Percentiles rank a stretch among this genome's conserved stretches.
Evolutionary conservation across 2,329 filamentous ascomycete genomes (phyloP).

Genomic region (Dothistroma pini): DNA sequence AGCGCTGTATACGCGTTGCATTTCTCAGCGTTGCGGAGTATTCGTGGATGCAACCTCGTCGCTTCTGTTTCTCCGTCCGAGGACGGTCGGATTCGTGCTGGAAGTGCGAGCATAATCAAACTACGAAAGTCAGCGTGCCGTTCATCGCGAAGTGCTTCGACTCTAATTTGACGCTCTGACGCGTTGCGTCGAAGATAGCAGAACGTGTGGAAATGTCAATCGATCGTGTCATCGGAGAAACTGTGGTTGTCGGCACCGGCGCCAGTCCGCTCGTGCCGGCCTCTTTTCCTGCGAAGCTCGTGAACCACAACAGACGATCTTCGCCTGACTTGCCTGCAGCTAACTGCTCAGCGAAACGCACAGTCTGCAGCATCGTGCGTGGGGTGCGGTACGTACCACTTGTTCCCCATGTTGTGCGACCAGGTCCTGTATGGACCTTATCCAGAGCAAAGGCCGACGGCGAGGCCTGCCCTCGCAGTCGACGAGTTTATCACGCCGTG

Average conservation of each 20-base stretch:
- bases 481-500: neutral
- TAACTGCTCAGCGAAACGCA: neutral
- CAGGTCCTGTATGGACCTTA: neutral
- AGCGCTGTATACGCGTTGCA: neutral
- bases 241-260: neutral
- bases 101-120: neutral
- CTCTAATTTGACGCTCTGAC: neutral
- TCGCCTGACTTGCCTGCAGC: neutral
- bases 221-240: slow-evolving; percentile 3
- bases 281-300: neutral
- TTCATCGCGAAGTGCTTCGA: neutral
- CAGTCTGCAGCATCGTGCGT: neutral
- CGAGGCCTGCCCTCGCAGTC: neutral
- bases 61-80: slow-evolving; percentile 1
- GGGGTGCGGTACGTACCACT: slow-evolving; percentile 1
- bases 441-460: neutral
- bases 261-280: neutral
- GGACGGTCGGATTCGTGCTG: neutral
- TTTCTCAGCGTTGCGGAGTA: neutral
- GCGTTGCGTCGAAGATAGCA: neutral
- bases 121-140: slow-evolving; percentile 6
- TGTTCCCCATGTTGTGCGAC: neutral
- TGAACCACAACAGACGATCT: neutral
- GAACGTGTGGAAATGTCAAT: slow-evolving; percentile 4
- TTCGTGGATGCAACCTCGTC: neutral